phyloP scores from a whole-genome alignment of 768 basidiomycete genomes.

The Candolleomyces aberdarensis region DNA sequence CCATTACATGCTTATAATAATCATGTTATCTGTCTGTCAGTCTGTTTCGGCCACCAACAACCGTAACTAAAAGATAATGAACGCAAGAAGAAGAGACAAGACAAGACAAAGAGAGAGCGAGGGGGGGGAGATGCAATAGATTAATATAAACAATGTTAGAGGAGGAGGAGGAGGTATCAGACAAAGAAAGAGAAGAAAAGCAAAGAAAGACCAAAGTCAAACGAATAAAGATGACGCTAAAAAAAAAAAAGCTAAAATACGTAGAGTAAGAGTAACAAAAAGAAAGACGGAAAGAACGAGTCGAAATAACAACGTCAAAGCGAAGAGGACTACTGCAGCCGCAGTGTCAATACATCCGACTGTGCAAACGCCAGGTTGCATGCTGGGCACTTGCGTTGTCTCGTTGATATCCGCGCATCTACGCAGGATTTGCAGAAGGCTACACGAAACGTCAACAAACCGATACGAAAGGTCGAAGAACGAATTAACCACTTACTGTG shows the following conservation, averaged over 20 bases:
- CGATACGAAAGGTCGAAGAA: background rate
- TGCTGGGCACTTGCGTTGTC: constrained; percentile 92
- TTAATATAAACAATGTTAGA: background rate
- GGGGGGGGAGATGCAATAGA: background rate
- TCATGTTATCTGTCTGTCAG: background rate
- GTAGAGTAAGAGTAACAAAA: too few species aligned
- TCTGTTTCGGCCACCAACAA: too few species aligned
- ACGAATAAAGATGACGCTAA: background rate
- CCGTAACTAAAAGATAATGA: too few species aligned
- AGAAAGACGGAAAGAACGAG: too few species aligned
- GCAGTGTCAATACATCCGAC: constrained; percentile 55
- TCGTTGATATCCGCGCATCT: constrained; percentile 81
- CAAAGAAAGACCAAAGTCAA: background rate
- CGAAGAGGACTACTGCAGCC: constrained; percentile 1
- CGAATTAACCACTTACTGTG: constrained; percentile 64
- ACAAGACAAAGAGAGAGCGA: background rate
- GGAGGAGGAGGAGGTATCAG: constrained; percentile 5
- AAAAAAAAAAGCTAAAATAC: background rate
- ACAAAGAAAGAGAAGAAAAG: background rate
- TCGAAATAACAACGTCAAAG: background rate
- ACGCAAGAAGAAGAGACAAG: background rate
- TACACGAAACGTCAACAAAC: constrained; percentile 22
- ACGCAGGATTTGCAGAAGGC: constrained; percentile 86
- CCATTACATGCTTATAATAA: constrained; percentile 15
- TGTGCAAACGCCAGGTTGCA: constrained; percentile 81